phyloP scores from a whole-genome alignment of 75 land plant genomes.

The Ceratopteris richardii region DNA sequence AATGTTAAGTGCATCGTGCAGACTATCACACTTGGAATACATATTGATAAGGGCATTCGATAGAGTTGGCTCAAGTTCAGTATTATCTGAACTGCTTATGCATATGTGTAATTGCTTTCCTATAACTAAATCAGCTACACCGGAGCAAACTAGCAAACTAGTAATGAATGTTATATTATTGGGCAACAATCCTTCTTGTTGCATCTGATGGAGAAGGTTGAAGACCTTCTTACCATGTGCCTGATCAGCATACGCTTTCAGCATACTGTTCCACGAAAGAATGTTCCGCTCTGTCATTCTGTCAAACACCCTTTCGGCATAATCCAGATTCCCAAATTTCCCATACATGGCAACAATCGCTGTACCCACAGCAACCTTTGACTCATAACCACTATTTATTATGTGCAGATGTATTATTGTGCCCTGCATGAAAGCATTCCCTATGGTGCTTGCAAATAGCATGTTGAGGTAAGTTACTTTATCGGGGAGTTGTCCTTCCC shows the following conservation, averaged over 20 bases:
- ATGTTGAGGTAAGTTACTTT: slow-evolving; percentile 42
- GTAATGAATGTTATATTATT: too few species aligned
- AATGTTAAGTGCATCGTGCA: not conserved
- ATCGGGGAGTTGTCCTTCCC: slow-evolving; percentile 32
- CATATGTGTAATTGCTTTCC: too few species aligned
- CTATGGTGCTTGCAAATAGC: slow-evolving; percentile 41
- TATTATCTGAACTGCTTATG: slow-evolving; percentile 20
- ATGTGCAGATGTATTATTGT: slow-evolving; percentile 35
- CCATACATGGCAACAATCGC: slow-evolving; percentile 36
- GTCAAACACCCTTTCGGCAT: slow-evolving; percentile 53
- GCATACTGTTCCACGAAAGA: slow-evolving; percentile 44
- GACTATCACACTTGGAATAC: not conserved
- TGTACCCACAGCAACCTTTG: slow-evolving; percentile 45
- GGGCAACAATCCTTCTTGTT: too few species aligned
- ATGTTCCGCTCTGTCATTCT: slow-evolving; percentile 35
- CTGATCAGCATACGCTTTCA: slow-evolving; percentile 56
- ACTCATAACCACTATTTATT: too few species aligned
- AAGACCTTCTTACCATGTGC: slow-evolving; percentile 34
- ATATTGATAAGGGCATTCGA: not conserved
- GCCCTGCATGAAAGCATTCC: slow-evolving; percentile 31
- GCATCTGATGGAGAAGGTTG: too few species aligned
- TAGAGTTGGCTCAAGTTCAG: not conserved
- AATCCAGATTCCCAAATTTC: slow-evolving; percentile 18
- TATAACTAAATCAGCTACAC: too few species aligned
- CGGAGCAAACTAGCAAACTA: too few species aligned